A percentile compares a stretch with the other conserved stretches of the same genome.
These are phyloP conservation scores for Exophiala sideris DNA, from an alignment of 2,329 filamentous ascomycete species.

Conservation along the genomic window DNA sequence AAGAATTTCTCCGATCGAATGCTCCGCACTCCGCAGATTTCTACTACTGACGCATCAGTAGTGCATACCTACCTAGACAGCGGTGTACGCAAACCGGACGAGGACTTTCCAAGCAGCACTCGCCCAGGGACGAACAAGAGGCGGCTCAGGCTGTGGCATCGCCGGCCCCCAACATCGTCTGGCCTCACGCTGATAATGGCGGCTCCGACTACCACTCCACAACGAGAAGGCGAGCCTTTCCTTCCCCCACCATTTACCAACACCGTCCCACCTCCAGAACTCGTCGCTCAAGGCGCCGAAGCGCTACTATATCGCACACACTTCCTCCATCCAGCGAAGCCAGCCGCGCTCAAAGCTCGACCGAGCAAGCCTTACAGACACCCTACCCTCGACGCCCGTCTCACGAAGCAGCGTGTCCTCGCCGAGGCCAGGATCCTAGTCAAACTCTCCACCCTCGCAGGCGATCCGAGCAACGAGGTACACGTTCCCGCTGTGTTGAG, in stretches of 20 bases:
- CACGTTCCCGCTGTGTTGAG: conserved; percentile 78
- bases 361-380: conserved; percentile 90
- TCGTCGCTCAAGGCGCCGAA: conserved; percentile 93
- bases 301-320: conserved; percentile 86
- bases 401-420: conserved; percentile 82
- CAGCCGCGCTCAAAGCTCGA: conserved; percentile 84
- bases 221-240: conserved; percentile 24
- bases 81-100: too few species aligned
- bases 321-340: conserved; percentile 65
- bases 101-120: too few species aligned
- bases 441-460: conserved; percentile 57
- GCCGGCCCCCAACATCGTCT: too few species aligned
- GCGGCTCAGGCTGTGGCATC: too few species aligned
- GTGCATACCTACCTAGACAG: too few species aligned
- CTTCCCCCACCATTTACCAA: conserved; percentile 65
- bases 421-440: conserved; percentile 84
- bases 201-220: neutral
- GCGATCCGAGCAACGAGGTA: conserved; percentile 48
- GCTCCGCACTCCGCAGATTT: too few species aligned
- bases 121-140: too few species aligned
- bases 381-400: conserved; percentile 77
- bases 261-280: conserved; percentile 59
- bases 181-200: neutral
- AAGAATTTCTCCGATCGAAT: too few species aligned
- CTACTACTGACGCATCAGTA: too few species aligned